phyloP scores from a whole-genome alignment of 2,329 filamentous ascomycete genomes.

The Salinomyces thailandicus region DNA sequence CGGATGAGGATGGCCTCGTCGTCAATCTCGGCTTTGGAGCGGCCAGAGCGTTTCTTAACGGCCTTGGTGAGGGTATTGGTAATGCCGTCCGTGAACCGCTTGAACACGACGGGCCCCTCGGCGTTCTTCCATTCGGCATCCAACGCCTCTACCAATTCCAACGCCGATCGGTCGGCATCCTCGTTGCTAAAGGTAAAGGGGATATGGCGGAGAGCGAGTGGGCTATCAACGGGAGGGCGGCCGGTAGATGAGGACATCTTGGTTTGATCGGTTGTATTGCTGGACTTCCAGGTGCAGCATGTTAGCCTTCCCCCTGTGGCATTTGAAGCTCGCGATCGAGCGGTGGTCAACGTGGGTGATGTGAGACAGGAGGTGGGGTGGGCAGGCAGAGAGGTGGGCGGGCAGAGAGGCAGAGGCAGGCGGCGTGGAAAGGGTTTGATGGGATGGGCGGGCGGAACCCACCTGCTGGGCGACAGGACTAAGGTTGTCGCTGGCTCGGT shows the following conservation, averaged over 20 bases:
- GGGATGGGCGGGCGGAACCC: no score
- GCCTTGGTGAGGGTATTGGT: conserved; percentile 86
- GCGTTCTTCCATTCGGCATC: conserved; percentile 71
- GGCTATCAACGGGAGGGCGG: conserved; percentile 22
- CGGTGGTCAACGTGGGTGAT: no score
- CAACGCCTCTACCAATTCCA: conserved; percentile 66
- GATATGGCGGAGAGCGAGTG: conserved; percentile 42
- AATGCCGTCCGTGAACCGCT: conserved; percentile 93
- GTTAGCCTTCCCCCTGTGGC: conserved; percentile 3
- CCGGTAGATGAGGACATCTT: conserved; percentile 16
- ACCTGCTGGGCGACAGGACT: no score
- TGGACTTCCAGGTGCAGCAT: conserved; percentile 7
- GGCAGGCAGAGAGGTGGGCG: no score
- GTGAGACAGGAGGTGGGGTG: no score
- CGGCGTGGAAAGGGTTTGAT: no score
- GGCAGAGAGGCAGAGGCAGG: no score
- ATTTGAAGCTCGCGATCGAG: conserved; percentile 5
- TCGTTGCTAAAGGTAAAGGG: conserved; percentile 66
- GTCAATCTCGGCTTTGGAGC: conserved; percentile 68
- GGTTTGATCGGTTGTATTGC: conserved; percentile 11
- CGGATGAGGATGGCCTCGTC: conserved; percentile 77
- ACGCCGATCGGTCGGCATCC: conserved; percentile 68
- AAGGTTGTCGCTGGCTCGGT: no score
- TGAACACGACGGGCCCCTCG: conserved; percentile 67
- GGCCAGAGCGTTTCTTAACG: conserved; percentile 57